These are phyloP conservation scores for Allium sativum DNA, from an alignment of 106 monocot genomes.

Conservation along the genomic window DNA sequence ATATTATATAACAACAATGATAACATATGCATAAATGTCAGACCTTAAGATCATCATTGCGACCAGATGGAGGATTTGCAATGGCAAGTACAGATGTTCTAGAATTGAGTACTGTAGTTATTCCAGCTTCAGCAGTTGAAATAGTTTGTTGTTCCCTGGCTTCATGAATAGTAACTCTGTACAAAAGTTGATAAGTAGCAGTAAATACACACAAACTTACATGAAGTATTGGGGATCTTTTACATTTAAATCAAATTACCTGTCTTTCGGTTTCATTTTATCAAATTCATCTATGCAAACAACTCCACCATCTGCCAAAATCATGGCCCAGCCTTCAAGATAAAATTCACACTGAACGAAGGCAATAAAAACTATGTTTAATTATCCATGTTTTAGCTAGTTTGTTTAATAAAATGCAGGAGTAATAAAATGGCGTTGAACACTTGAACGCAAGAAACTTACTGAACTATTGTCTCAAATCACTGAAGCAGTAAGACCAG, in stretches of 20 bases:
- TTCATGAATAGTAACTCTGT: conserved; percentile 95
- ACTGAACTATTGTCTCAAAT: conserved; percentile 90
- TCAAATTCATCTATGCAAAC: conserved; percentile 99
- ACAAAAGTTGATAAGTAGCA: conserved; percentile 7
- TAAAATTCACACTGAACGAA: conserved; percentile 97
- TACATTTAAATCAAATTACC: no score
- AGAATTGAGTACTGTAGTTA: conserved; percentile 93
- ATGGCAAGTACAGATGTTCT: conserved; percentile 97
- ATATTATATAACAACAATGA: no score
- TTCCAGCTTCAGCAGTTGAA: conserved; percentile 96
- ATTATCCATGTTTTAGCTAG: conserved; percentile 2
- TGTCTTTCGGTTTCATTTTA: conserved; percentile 98
- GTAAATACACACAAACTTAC: not conserved
- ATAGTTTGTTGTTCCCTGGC: conserved; percentile 99
- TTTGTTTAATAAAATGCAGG: no score
- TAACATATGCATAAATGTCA: no score
- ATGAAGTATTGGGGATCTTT: no score
- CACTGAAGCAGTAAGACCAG: conserved; percentile 98
- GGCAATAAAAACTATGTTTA: conserved; percentile 1
- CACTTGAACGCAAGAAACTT: conserved; percentile 17
- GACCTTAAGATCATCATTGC: conserved; percentile 99
- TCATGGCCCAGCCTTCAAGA: conserved; percentile 99
- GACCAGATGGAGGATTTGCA: conserved; percentile 97
- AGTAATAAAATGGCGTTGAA: no score
- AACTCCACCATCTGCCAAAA: conserved; percentile 95